These are phyloP conservation scores for Leucosporidium yakuticum DNA, from an alignment of 768 basidiomycete genomes.

Conservation along the genomic window DNA sequence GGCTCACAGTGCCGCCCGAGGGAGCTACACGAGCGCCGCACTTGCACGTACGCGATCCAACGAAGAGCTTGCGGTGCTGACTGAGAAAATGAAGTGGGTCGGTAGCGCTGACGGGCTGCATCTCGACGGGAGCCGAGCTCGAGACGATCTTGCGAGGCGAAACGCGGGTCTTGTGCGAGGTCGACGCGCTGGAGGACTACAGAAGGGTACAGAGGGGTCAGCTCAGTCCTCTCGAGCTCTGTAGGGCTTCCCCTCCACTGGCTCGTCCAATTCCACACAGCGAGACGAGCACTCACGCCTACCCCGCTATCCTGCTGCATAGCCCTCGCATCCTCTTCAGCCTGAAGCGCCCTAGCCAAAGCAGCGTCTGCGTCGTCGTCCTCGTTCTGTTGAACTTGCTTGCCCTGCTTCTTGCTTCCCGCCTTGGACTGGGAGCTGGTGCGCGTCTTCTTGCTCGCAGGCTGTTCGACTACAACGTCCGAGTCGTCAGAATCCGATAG, in stretches of 20 bases:
- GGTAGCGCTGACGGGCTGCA: neutral
- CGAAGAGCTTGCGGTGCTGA: conserved; percentile 1
- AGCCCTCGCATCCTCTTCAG: neutral
- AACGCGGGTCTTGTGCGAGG: neutral
- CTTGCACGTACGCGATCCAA: neutral
- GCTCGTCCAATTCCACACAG: too few species aligned
- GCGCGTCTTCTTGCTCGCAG: neutral
- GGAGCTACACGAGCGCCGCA: neutral
- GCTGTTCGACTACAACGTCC: too few species aligned
- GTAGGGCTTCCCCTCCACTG: too few species aligned
- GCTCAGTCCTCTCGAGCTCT: neutral
- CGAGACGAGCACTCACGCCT: conserved; percentile 1
- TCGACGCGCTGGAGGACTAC: neutral
- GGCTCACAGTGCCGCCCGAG: too few species aligned
- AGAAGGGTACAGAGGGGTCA: neutral
- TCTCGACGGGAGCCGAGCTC: neutral
- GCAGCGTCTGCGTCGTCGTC: neutral
- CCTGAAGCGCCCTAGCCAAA: neutral
- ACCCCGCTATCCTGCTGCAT: neutral
- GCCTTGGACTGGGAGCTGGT: neutral
- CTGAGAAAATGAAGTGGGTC: neutral
- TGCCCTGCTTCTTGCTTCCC: neutral
- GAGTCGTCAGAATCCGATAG: too few species aligned
- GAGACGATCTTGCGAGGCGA: neutral
- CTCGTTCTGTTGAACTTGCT: neutral